A percentile compares a stretch with the other conserved stretches of the same genome.
Conservation (phyloP, 495 filamentous ascomycete genomes). For the Podospora australis region DNA sequence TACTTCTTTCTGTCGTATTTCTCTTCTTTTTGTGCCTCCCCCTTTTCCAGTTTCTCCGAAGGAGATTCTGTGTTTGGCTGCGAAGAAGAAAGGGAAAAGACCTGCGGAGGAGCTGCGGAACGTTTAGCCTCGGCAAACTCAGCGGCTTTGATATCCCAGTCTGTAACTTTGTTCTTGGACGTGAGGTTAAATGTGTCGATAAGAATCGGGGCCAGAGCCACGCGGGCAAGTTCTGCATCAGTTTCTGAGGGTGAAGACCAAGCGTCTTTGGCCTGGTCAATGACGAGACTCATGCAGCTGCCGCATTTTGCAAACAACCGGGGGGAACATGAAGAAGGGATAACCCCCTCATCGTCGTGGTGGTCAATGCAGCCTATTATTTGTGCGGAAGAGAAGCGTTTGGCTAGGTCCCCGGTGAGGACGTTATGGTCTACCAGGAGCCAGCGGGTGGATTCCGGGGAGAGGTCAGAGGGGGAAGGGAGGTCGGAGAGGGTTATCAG, state of each 20-base stretch:
- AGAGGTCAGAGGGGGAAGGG: constrained; percentile 18
- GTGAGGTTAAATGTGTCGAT: constrained; percentile 78
- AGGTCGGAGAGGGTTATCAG: constrained; percentile 49
- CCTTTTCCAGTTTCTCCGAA: neutral
- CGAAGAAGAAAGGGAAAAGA: neutral
- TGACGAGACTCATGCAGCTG: constrained; percentile 75
- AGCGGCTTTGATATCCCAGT: constrained; percentile 58
- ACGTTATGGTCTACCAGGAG: constrained; percentile 89
- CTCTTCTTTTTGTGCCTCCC: neutral
- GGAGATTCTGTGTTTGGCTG: neutral
- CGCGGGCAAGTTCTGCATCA: constrained; percentile 57
- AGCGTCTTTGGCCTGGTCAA: constrained; percentile 49
- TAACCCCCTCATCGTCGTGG: constrained; percentile 70
- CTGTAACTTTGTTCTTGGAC: constrained; percentile 64
- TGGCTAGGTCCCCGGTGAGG: constrained; percentile 49
- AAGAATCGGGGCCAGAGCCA: constrained; percentile 75
- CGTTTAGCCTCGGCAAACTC: constrained; percentile 52
- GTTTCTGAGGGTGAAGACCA: constrained; percentile 45
- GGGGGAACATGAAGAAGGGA: constrained; percentile 48
- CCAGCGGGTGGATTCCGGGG: constrained; percentile 42
- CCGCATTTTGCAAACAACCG: constrained; percentile 64
- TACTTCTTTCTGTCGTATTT: constrained; percentile 53
- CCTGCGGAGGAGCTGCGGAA: neutral
- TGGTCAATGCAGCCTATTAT: constrained; percentile 85
- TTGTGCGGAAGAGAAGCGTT: constrained; percentile 21